Evolutionary conservation across 192 early-diverging fungal species (phyloP).

Genomic region (Backusella australiensis): DNA sequence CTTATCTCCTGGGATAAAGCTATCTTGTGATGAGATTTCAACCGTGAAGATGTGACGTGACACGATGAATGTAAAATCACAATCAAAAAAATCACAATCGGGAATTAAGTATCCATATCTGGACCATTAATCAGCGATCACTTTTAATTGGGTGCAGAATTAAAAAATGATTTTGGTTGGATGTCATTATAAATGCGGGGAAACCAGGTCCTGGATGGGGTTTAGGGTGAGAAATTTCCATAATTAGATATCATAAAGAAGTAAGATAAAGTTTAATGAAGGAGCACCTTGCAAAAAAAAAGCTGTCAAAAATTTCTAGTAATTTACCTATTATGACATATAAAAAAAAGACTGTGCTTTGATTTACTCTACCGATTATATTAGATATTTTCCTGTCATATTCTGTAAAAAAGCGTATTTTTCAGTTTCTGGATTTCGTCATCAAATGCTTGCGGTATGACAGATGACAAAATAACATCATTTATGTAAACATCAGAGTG

Average conservation of each 20-base stretch:
- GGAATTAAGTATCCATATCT: neutral
- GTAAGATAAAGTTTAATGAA: neutral
- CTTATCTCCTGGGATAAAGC: neutral
- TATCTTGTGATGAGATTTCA: neutral
- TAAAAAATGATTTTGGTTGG: neutral
- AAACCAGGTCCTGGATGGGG: neutral
- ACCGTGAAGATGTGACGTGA: neutral
- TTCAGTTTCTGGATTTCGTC: neutral
- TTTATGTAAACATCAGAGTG: neutral
- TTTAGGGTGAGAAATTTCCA: conserved; percentile 2
- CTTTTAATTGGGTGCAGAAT: neutral
- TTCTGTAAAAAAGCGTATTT: neutral
- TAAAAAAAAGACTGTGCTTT: neutral
- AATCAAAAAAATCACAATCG: neutral
- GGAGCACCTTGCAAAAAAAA: neutral
- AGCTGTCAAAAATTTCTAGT: neutral
- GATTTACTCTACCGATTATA: neutral
- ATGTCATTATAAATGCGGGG: neutral
- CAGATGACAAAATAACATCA: neutral
- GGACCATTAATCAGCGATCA: neutral
- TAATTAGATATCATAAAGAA: neutral
- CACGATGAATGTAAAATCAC: neutral
- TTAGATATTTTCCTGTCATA: neutral
- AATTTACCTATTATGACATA: neutral
- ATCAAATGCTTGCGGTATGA: neutral